Evolutionary conservation across 164 flowering plant genomes (phyloP).

Genomic region (Umbilicus rupestris): DNA sequence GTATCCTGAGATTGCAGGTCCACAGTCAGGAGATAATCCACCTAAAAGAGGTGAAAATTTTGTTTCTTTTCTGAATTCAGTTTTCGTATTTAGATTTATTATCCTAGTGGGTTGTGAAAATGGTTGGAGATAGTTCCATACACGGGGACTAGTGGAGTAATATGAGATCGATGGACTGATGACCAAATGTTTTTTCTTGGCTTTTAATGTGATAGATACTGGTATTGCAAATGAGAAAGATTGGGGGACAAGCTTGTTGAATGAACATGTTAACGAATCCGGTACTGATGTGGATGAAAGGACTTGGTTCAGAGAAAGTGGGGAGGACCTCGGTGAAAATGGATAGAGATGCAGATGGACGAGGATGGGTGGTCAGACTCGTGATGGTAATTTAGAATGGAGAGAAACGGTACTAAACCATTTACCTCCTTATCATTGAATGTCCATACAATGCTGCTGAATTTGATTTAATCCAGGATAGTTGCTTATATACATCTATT

Average conservation of each 20-base stretch:
- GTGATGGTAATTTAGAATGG: conserved; percentile 78
- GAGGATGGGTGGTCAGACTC: conserved; percentile 77
- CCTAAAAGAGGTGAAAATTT: too few relatives aligned
- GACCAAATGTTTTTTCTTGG: background rate
- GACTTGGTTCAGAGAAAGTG: conserved; percentile 83
- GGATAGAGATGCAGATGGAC: conserved; percentile 93
- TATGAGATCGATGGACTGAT: background rate
- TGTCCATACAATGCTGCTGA: background rate
- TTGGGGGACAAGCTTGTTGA: conserved; percentile 76
- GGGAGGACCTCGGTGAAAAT: conserved; percentile 75
- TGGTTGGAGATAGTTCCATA: background rate
- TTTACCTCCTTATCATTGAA: background rate
- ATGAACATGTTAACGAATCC: conserved; percentile 62
- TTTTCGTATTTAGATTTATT: too few relatives aligned
- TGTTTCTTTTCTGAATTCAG: too few relatives aligned
- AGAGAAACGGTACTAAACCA: conserved; percentile 66
- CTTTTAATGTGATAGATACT: conserved; percentile 43
- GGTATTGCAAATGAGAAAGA: conserved; percentile 96
- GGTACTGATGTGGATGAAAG: conserved; percentile 94
- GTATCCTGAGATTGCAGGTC: too few relatives aligned
- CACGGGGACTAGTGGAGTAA: background rate
- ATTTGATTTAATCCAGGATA: background rate
- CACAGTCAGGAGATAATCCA: too few relatives aligned
- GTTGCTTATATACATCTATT: background rate
- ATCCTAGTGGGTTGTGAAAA: background rate